Percentiles rank a stretch among this genome's conserved stretches.
These are phyloP conservation scores for Penicillium odoratum DNA, from an alignment of 495 filamentous ascomycete genomes.

Conservation along the genomic window DNA sequence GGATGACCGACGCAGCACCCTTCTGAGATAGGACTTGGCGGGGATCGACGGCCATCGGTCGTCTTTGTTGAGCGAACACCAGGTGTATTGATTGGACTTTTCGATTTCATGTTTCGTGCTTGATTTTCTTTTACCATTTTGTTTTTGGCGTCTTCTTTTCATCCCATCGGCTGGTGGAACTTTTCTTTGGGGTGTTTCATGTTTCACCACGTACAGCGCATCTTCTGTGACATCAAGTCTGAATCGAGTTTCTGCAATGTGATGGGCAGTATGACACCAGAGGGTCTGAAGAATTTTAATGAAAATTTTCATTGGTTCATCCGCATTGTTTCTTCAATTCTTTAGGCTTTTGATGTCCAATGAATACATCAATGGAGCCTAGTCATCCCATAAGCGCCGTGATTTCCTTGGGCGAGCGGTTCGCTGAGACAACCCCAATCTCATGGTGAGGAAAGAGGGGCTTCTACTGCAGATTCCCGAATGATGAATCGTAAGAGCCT, in stretches of 20 bases:
- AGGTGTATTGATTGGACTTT: constrained; percentile 19
- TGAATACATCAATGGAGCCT: constrained; percentile 32
- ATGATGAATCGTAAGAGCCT: constrained; percentile 7
- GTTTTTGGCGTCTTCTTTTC: constrained; percentile 22
- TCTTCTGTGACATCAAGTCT: constrained; percentile 34
- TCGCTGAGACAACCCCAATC: constrained; percentile 30
- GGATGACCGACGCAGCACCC: constrained; percentile 36
- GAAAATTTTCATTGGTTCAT: constrained; percentile 21
- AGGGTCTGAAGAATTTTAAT: constrained; percentile 23
- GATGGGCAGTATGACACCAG: constrained; percentile 22
- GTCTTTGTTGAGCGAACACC: constrained; percentile 19
- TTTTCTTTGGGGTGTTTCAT: constrained; percentile 26
- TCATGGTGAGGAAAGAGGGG: constrained; percentile 18
- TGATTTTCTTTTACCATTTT: constrained; percentile 7
- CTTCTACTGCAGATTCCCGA: constrained; percentile 15
- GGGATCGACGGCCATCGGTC: constrained; percentile 12
- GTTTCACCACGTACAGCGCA: constrained; percentile 31
- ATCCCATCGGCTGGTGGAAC: constrained; percentile 20
- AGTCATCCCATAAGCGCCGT: constrained; percentile 43
- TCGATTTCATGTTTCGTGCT: constrained; percentile 18
- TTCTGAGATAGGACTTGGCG: constrained; percentile 27
- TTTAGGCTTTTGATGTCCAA: constrained; percentile 31
- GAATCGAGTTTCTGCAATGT: constrained; percentile 36
- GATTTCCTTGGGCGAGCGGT: constrained; percentile 27
- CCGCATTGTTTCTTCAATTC: constrained; percentile 13